Base-by-base conservation (phyloP, 176 grass and related monocot species). In the Rhynchospora pubera region DNA sequence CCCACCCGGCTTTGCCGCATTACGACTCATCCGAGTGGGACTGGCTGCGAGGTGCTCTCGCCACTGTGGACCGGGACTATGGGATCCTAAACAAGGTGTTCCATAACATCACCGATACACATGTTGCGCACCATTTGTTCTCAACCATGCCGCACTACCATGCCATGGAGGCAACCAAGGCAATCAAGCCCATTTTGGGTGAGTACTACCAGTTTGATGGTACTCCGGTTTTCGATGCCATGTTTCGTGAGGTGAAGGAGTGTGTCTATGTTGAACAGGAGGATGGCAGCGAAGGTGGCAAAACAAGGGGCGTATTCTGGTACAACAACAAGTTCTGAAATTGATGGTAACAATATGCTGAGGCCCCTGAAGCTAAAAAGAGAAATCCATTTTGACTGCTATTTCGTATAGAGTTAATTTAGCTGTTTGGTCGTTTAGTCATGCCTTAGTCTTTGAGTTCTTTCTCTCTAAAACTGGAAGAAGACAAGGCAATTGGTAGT, bases 141-240 rank as follows among this genome's bases (percentile, higher is more conserved):
- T 94, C 95, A 67, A 98, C 87, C 77, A 98, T 98, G 95, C 95
- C 95, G 6, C 95, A 98, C 89, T 98, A 94, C 85, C 89, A 98
- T 76, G 92, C 95, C 83, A 93, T 93, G 95, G 95, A 98, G 83
- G 95, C 92, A 0, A 98, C 95, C 48, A 89, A 88, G 89, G 92
- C 89, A 8, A 94, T 98, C 90, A 82, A 84, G 78, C 95, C 90
- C 21, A 84, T 98, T 80, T 91, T 98, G 11, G 92, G 92, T 5
- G 85, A 94, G 62, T 98, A 94, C 87, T 98, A 98, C 85, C 85
- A 94, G 85, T 94, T 91, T 44, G 95, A 98, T 63, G 82, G 85
- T 3, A 94, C 90, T 60, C 89, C 95, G 0, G 89, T 98, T 3
- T 85, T 56, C 22, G 68, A 87, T 85, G 95, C 95, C 14, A 87